Percentiles rank a stretch among this genome's conserved stretches.
Evolutionary conservation across 371 early-diverging fungal species (phyloP).

Genomic region (Dipsacomyces acuminosporus): DNA sequence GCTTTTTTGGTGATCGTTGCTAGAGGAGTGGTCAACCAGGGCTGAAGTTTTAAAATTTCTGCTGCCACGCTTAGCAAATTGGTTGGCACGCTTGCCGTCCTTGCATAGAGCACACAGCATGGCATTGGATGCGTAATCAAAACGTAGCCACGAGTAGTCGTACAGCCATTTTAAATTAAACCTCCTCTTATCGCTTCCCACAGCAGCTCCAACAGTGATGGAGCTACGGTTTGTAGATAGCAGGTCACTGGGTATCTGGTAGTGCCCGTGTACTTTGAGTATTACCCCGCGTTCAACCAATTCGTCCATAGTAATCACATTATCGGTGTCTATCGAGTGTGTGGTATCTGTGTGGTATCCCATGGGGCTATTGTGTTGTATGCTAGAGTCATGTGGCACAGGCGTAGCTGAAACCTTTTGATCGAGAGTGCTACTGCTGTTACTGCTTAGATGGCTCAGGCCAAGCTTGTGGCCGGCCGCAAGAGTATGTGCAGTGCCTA

Average conservation of each 20-base stretch:
- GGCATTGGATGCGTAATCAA: slow-evolving; percentile 19
- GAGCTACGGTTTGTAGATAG: slow-evolving; percentile 24
- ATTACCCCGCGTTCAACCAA: slow-evolving; percentile 22
- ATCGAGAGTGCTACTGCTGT: too few relatives aligned
- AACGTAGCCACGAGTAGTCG: slow-evolving; percentile 40
- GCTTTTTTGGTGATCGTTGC: slow-evolving; percentile 40
- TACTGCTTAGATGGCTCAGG: too few relatives aligned
- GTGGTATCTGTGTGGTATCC: neutral
- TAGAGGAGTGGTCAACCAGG: slow-evolving; percentile 34
- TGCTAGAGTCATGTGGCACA: too few relatives aligned
- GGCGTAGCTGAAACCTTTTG: neutral
- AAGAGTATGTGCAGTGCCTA: neutral
- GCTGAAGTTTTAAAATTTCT: slow-evolving; percentile 44
- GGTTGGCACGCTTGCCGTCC: slow-evolving; percentile 28
- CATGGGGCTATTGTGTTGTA: too few relatives aligned
- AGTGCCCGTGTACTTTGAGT: neutral
- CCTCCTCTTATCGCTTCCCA: slow-evolving; percentile 39
- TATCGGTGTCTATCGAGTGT: slow-evolving; percentile 1
- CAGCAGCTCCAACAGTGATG: slow-evolving; percentile 36
- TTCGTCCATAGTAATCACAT: slow-evolving; percentile 26
- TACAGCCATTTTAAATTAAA: slow-evolving; percentile 44
- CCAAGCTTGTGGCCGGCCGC: too few relatives aligned
- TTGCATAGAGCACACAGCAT: slow-evolving; percentile 42
- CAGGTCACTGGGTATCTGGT: slow-evolving; percentile 14
- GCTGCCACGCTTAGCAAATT: slow-evolving; percentile 41